phyloP scores from a whole-genome alignment of 148 eudicot genomes.

The Silene conica region DNA sequence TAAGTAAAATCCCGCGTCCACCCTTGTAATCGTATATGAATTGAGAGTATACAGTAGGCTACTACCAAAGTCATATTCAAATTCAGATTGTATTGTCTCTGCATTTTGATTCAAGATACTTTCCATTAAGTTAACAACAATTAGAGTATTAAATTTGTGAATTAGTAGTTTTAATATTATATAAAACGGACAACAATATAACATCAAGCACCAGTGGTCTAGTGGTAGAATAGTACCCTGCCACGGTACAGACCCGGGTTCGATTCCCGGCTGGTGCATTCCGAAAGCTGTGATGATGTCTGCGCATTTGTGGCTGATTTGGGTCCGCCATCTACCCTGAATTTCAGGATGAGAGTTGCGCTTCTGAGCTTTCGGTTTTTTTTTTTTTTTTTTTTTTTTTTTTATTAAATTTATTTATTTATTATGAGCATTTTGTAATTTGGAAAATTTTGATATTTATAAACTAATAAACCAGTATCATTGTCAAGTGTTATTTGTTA shows the following conservation, averaged over 20 bases:
- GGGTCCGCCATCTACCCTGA: constrained; percentile 1
- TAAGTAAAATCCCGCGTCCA: too few relatives aligned
- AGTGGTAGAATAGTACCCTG: constrained; percentile 52
- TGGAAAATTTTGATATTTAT: too few relatives aligned
- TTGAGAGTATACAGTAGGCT: too few relatives aligned
- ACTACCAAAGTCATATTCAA: background rate
- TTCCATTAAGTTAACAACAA: background rate
- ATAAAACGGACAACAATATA: too few relatives aligned
- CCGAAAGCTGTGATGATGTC: background rate
- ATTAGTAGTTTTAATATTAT: too few relatives aligned
- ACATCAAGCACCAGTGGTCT: constrained; percentile 47
- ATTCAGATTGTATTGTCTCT: too few relatives aligned
- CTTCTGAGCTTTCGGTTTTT: background rate
- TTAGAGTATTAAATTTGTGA: too few relatives aligned
- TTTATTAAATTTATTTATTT: too few relatives aligned
- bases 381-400: background rate
- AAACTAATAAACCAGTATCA: too few relatives aligned
- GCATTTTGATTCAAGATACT: background rate
- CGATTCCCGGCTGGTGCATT: constrained; percentile 44
- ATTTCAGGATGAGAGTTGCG: background rate
- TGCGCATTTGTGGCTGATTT: background rate
- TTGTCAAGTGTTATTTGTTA: too few relatives aligned
- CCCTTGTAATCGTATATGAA: too few relatives aligned
- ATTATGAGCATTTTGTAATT: too few relatives aligned
- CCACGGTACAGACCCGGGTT: constrained; percentile 50